These are phyloP conservation scores for Rhizoclosmatium globosum DNA, from an alignment of 192 early-diverging fungal species.

Conservation along the genomic window DNA sequence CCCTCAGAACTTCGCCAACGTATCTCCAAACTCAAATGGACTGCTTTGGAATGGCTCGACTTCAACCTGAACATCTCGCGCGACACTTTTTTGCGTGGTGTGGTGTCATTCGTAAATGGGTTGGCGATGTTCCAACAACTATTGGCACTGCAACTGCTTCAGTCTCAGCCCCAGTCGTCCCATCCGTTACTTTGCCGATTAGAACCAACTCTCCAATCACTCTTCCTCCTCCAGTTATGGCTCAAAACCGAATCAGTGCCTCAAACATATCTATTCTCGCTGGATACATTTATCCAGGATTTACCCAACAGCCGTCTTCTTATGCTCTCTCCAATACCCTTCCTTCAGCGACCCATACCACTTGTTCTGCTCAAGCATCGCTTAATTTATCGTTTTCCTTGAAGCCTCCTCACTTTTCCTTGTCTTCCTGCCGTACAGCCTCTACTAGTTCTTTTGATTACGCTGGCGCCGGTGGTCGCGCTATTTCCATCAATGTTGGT, in stretches of 20 bases:
- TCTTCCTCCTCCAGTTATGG: not conserved
- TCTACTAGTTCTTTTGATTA: too few relatives aligned
- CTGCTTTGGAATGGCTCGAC: slow-evolving; percentile 8
- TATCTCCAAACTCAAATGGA: slow-evolving; percentile 7
- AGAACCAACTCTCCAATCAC: not conserved
- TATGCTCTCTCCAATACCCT: not conserved
- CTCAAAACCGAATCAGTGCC: not conserved
- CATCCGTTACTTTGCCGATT: not conserved
- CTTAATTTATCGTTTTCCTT: not conserved
- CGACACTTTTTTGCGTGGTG: slow-evolving; percentile 23
- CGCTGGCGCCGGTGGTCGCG: too few relatives aligned
- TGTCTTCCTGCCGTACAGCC: not conserved
- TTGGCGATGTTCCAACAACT: slow-evolving; percentile 7
- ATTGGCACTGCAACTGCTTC: too few relatives aligned
- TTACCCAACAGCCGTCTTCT: not conserved
- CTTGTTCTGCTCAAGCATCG: too few relatives aligned
- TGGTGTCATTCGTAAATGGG: slow-evolving; percentile 5
- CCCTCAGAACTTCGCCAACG: not conserved
- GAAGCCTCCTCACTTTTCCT: not conserved
- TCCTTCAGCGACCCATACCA: not conserved
- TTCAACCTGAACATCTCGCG: not conserved
- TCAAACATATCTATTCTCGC: not conserved
- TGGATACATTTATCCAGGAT: not conserved
- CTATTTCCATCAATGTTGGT: too few relatives aligned
- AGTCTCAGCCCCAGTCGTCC: not conserved